Base-by-base conservation (phyloP, 2,329 filamentous ascomycete species). In the Ilyonectria destructans region DNA sequence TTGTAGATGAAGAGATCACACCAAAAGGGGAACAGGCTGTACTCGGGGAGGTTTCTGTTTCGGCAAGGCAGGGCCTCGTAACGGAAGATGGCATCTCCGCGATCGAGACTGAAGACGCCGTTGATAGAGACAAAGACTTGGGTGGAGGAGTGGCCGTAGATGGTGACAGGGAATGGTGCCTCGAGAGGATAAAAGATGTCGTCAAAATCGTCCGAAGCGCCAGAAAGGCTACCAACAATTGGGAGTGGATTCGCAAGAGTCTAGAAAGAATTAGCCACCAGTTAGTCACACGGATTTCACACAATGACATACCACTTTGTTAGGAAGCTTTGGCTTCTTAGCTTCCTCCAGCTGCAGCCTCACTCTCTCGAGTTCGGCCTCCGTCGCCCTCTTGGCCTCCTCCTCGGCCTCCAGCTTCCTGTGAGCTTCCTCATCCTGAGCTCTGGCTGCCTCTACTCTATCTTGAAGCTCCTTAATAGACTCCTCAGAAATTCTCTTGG, bases 1-100 rank as follows among this genome's bases (percentile, higher is more conserved):
- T 61, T 52, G 58, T 61, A 61, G 58, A 61, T 61, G 33, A 15
- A 61, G 58, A 61, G 58, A n/a, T 58, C 56, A n/a, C 56, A 58
- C 56, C 56, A 58, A n/a, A 58, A 58, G 40, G 56, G 56, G 56
- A 58, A 37, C 26, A 58, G 29, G 43, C 17, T 46, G n/a, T 58
- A 48, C 13, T 58, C 43, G 12, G 56, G 56, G 43, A 58, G 56
- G 15, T 21, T 12, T 10, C 10, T 17, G 29, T 26, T 26, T 15
- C 56, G 56, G 29, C 5, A 33, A 12, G 56, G 56, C n/a, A 58
- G 43, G 26, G 26, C 6, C n/a, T 33, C 9, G 26, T 49, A 58
- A 12, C 10, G 21, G 56, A 37, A 58, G 56, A 2, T 48, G 12
- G 9, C 9, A 17, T 58, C 56, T 10, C 56, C 56, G 3, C 17